Conservation (phyloP, 78 protist species). For the Dictyostelium citrinum region DNA sequence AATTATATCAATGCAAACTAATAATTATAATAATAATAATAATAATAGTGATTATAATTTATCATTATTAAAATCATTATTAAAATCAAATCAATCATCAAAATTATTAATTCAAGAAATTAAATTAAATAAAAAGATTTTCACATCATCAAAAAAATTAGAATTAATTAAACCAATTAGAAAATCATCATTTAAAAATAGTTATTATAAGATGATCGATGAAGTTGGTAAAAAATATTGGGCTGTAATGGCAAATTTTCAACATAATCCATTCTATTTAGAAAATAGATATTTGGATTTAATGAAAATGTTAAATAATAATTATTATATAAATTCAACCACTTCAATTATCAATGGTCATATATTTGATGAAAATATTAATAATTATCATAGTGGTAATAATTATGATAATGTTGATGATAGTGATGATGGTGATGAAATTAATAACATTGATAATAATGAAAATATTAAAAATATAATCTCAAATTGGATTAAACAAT, state of each 20-base stretch:
- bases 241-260: conserved; percentile 37
- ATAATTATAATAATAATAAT: background rate
- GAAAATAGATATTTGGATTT: conserved; percentile 26
- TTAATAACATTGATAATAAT: background rate
- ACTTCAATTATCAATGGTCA: conserved; percentile 25
- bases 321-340: background rate
- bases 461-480: background rate
- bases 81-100: background rate
- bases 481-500: background rate
- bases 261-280: conserved; percentile 41
- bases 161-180: background rate
- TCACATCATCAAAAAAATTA: background rate
- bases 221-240: conserved; percentile 20
- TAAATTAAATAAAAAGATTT: background rate
- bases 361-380: background rate
- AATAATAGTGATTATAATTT: background rate
- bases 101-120: conserved; percentile 16
- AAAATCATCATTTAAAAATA: background rate
- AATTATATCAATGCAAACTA: background rate
- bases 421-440: background rate
- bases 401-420: background rate
- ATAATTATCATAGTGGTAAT: background rate
- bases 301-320: background rate
- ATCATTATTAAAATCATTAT: background rate
- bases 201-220: background rate